Base-by-base conservation (phyloP, 768 basidiomycete genomes). In the Lactarius quietus region DNA sequence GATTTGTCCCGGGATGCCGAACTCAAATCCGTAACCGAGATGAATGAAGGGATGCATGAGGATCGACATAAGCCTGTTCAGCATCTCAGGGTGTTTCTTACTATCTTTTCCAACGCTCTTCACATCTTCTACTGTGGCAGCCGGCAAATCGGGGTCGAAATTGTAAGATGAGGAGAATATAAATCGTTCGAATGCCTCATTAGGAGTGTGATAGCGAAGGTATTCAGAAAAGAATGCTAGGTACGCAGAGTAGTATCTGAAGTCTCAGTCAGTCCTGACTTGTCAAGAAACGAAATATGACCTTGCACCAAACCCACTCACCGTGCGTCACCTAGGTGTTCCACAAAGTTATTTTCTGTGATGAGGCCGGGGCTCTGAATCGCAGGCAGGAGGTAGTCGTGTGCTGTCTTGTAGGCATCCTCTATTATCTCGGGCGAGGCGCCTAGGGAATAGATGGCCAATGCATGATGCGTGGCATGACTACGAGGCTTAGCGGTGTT, bases 11-110 rank as follows among this genome's bases (percentile, higher is more conserved):
- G 83, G 80, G 26, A 86, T 63, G 17, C 79, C 77, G 65, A 89
- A 89, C 72, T 90, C 89, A 3, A 81, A 73, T 3, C 87, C 88
- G 72, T 84, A 83, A 17, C 86, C 88, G 3, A 76, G 68, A 68
- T 89, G 86, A 53, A 90, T 89, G 45, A 89, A 62, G 0, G 88
- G 84, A 69, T 91, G 89, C 6, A 90, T 31, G 9, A 87, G 70
- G 3, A 85, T 86, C 1, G 78, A 78, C 18, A 86, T 41, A 66
- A 86, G 80, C 14, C 87, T 81, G 52, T 78, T 79, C 17, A 89
- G 70, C 85, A 90, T 86, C 65, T 79, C 74, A 0, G 84, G 84
- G 31, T 82, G 79, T 53, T 64, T 66, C 31, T 71, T 70, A 23
- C 61, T 67, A 31, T 61, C 67, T 31, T 64, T 68, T 5, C 48